Evolutionary conservation across 768 basidiomycete genomes (phyloP).

Genomic region (Hebeloma cylindrosporum): DNA sequence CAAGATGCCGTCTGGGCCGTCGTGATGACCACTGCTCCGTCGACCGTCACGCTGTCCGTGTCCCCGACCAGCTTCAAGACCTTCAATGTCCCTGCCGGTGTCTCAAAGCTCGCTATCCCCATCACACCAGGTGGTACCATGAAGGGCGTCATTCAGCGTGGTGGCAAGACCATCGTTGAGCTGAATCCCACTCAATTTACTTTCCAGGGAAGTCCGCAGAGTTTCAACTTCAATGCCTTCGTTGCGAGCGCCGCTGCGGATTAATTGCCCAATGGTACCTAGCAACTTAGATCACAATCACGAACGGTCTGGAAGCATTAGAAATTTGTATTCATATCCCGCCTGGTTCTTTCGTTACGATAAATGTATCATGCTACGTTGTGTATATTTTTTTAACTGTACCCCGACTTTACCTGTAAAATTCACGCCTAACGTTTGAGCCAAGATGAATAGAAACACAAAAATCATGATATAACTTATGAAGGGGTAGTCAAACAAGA

Average conservation of each 20-base stretch:
- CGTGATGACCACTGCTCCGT: conserved; percentile 57
- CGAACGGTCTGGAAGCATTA: no score
- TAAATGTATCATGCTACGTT: background rate
- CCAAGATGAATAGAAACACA: conserved; percentile 4
- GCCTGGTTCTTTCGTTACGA: no score
- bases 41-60: conserved; percentile 55
- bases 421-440: background rate
- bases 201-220: conserved; percentile 52
- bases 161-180: conserved; percentile 45
- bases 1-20: conserved; percentile 69
- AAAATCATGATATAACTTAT: conserved; percentile 11
- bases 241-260: conserved; percentile 43
- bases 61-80: conserved; percentile 43
- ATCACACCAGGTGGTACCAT: conserved; percentile 54
- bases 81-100: conserved; percentile 54
- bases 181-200: conserved; percentile 50
- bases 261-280: conserved; percentile 10
- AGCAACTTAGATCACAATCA: no score
- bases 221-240: conserved; percentile 74
- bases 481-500: conserved; percentile 1
- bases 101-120: conserved; percentile 60
- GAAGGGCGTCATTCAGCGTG: conserved; percentile 47
- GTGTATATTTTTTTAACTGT: no score
- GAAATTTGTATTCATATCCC: no score
- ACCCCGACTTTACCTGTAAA: no score